Evolutionary conservation across 2,329 filamentous ascomycete species (phyloP), one percentile per base, ranked within the genome.

Genomic region (Incumbomyces delicatus): DNA sequence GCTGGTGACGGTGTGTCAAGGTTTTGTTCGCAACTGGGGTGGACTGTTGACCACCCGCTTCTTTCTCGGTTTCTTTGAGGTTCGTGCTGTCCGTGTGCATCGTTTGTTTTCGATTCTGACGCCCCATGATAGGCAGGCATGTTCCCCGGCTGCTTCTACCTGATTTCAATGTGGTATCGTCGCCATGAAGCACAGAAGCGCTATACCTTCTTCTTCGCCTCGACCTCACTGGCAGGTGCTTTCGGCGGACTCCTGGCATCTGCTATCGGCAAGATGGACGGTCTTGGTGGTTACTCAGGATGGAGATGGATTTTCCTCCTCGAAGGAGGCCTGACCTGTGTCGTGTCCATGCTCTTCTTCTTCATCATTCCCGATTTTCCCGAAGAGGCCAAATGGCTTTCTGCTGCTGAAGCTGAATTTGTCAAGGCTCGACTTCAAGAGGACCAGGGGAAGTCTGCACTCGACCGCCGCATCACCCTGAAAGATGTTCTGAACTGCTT

Each of bases 201-300:
- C 27, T 95, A 89, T 67, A 85, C 82, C 13, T 89, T 96, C 71
- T 96, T 96, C 73, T 96, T 96, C 72, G 81, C 78, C 59, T 86
- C 74, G 6, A 77, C 78, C 1, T 77, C 75, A 1, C 66, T 79
- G 1, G 77, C 78, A 1, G 77, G 78, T 38, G 77, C 78, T 1
- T 81, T 81, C 51, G 77, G 79, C 41, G 78, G 78, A 14, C 66
- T 82, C 8, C 64, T 82, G 13, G 78, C 78, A 2, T 73, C 73
- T 29, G 78, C 70, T 17, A 74, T 82, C 42, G 72, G 76, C 29
- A 73, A 78, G 58, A 78, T 82, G 72, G 57, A 69, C 1, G 74
- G 74, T 2, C 54, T 66, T 6, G 62, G 64, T 20, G 73, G 77
- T 11, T 92, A 89, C 61, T 64, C 41, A 46, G 70, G 68, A 40